Evolutionary conservation across 768 basidiomycete species (phyloP).

Genomic region (Flagelloscypha sp.): DNA sequence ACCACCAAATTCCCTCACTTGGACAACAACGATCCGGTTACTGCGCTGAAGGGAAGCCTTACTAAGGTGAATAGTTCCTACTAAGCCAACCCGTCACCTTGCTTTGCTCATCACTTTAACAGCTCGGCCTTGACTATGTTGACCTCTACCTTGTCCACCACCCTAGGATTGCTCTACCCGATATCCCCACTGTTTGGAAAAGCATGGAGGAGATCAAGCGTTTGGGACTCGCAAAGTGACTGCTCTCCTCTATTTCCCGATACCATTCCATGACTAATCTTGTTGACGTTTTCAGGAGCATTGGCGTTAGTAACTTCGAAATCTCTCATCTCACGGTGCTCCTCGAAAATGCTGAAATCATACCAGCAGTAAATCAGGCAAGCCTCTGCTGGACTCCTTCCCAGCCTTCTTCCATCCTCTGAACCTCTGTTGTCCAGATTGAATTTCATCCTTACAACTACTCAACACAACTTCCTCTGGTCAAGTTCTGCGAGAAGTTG

Average conservation of each 20-base stretch:
- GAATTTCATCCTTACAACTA: constrained; percentile 46
- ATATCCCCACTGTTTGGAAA: constrained; percentile 56
- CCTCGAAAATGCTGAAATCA: constrained; percentile 50
- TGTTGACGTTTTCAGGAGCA: constrained; percentile 42
- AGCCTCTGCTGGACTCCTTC: constrained; percentile 4
- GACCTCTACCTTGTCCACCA: constrained; percentile 50
- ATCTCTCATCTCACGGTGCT: constrained; percentile 45
- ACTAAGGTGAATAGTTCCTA: not conserved
- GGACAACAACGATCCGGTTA: constrained; percentile 42
- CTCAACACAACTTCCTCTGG: constrained; percentile 26
- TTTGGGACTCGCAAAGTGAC: constrained; percentile 51
- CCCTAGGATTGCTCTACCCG: constrained; percentile 44
- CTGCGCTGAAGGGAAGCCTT: constrained; percentile 49
- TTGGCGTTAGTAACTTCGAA: constrained; percentile 66
- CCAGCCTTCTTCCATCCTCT: no score
- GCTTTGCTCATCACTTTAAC: constrained; percentile 20
- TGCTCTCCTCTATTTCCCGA: not conserved
- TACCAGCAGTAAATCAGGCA: constrained; percentile 64
- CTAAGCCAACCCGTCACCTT: no score
- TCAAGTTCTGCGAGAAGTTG: constrained; percentile 33
- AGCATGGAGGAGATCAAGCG: constrained; percentile 51
- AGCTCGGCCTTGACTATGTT: constrained; percentile 36
- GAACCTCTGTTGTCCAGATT: constrained; percentile 24
- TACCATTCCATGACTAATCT: not conserved
- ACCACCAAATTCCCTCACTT: constrained; percentile 58